Conservation (phyloP, 495 filamentous ascomycete species). For the Rostrohypoxylon terebratum region DNA sequence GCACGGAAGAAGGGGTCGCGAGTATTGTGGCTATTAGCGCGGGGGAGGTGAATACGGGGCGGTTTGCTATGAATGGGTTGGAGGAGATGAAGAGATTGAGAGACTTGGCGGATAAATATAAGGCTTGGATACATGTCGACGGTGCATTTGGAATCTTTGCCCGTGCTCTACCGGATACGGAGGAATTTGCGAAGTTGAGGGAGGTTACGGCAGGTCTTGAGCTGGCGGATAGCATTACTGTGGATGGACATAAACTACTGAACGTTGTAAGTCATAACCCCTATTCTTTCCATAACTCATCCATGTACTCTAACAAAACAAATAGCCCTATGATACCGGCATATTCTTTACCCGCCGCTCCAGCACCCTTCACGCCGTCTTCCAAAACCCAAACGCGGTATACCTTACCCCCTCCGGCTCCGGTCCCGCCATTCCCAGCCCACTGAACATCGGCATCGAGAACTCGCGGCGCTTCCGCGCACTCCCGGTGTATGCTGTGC, state of each 20-base stretch:
- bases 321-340: slow-evolving; percentile 87
- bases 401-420: slow-evolving; percentile 69
- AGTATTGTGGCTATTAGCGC: slow-evolving; percentile 83
- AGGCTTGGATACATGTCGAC: slow-evolving; percentile 91
- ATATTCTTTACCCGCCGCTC: slow-evolving; percentile 82
- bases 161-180: slow-evolving; percentile 68
- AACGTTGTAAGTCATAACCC: slow-evolving; percentile 75
- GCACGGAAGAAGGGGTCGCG: slow-evolving; percentile 62
- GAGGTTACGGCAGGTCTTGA: slow-evolving; percentile 74
- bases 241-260: slow-evolving; percentile 91
- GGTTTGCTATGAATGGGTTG: slow-evolving; percentile 73
- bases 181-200: slow-evolving; percentile 69
- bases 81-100: slow-evolving; percentile 73
- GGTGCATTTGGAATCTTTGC: slow-evolving; percentile 90
- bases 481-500: slow-evolving; percentile 84
- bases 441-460: slow-evolving; percentile 88
- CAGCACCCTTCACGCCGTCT: slow-evolving; percentile 69
- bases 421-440: slow-evolving; percentile 71
- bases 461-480: slow-evolving; percentile 93
- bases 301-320: neutral
- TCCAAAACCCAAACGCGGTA: slow-evolving; percentile 86
- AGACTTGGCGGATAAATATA: slow-evolving; percentile 75
- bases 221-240: slow-evolving; percentile 85
- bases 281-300: neutral
- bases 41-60: slow-evolving; percentile 92